Evolutionary conservation across 1,284 basidiomycete species (phyloP), one percentile per base, ranked within the genome.

Genomic region (Inonotus hispidus): DNA sequence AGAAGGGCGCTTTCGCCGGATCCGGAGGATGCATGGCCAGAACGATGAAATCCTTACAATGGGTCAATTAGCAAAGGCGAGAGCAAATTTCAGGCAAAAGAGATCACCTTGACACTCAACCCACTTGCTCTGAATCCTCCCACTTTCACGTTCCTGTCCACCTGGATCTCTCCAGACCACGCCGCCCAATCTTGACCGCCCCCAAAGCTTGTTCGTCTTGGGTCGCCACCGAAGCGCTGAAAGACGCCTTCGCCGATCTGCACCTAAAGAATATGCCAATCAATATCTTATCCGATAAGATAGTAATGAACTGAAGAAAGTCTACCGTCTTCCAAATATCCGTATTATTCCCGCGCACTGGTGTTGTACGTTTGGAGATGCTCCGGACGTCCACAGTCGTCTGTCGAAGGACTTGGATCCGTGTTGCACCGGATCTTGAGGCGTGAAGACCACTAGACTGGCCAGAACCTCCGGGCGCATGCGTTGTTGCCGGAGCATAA

Each of bases 311-410:
- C n/a, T n/a, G n/a, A 56, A 63, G 21, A 19, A 39, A 35, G 13
- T 46, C 19, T 38, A 82, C 80, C 0, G 83, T 78, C 59, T 81
- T 76, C 87, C 87, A 90, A 47, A 90, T 89, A 65, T 88, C 83
- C 0, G 85, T 81, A 68, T 84, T 87, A 16, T 81, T 80, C 0
- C 77, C 78, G 2, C 71, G 65, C 19, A 53, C 53, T 3, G 56
- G 21, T 35, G 61, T 63, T 16, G 62, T 67, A 35, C 45, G 58
- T 37, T 63, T 63, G 47, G 59, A 32, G 5, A 70, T 78, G 54
- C 66, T 86, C 85, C 80, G 77, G 38, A 85, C 84, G 69, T 89
- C 86, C 13, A 88, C 85, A 16, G 77, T 79, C 1, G 80, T 79
- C 70, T 89, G 87, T 58, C 87, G 76, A 68, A 87, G 75, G n/a